These are phyloP conservation scores for Alternaria sp. DNA, from an alignment of 2,329 filamentous ascomycete species.

Conservation along the genomic window DNA sequence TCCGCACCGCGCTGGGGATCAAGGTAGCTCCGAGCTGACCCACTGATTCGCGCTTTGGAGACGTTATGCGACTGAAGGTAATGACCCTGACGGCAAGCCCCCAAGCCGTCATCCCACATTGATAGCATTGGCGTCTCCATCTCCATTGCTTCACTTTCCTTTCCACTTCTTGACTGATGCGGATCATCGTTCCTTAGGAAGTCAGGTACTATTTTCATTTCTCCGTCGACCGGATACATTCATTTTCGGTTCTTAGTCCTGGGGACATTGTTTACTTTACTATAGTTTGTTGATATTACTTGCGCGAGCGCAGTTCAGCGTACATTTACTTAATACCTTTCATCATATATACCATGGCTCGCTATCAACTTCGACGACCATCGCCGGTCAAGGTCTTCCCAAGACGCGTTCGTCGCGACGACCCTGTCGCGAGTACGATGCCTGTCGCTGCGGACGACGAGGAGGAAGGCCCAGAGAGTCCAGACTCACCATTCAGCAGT, in stretches of 20 bases:
- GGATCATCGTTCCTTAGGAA: slow-evolving; percentile 13
- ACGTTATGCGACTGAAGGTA: slow-evolving; percentile 31
- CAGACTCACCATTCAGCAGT: slow-evolving; percentile 30
- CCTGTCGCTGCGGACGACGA: slow-evolving; percentile 6
- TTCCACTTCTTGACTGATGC: slow-evolving; percentile 23
- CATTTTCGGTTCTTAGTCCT: slow-evolving; percentile 34
- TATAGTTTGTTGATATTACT: slow-evolving; percentile 7
- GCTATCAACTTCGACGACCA: slow-evolving; percentile 36
- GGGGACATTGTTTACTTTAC: slow-evolving; percentile 26
- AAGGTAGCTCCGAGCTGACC: slow-evolving; percentile 15
- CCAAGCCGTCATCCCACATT: slow-evolving; percentile 27
- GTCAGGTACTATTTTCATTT: slow-evolving; percentile 25
- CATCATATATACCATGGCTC: slow-evolving; percentile 28
- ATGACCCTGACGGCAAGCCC: slow-evolving; percentile 19
- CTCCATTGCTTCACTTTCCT: slow-evolving; percentile 23
- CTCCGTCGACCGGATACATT: slow-evolving; percentile 43
- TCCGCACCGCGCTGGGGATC: slow-evolving; percentile 8
- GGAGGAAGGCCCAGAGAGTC: slow-evolving; percentile 28
- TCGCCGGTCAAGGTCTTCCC: slow-evolving; percentile 30
- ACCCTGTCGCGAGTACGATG: slow-evolving; percentile 12
- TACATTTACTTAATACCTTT: slow-evolving; percentile 15
- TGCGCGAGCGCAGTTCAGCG: slow-evolving; percentile 9
- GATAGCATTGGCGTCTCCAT: slow-evolving; percentile 41
- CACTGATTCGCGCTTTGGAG: slow-evolving; percentile 29
- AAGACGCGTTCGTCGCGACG: slow-evolving; percentile 28